Conservation (phyloP, 1,139 yeast species). For the Pichia sp. region DNA sequence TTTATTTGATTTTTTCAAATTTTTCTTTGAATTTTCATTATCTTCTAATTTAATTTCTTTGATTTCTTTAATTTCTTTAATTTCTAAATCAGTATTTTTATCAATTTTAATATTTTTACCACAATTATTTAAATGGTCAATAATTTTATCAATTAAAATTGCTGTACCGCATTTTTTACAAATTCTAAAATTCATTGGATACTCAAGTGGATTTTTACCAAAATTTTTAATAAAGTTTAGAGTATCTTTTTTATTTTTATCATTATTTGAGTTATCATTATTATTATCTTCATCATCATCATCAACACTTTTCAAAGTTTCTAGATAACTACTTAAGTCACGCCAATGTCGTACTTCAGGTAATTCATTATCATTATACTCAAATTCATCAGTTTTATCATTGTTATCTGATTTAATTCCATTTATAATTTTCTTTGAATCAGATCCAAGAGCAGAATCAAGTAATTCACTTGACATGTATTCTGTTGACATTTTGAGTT, state of each 20-base stretch:
- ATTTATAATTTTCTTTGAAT: conserved; percentile 16
- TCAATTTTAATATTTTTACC: conserved; percentile 37
- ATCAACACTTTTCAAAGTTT: conserved; percentile 28
- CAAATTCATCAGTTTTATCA: conserved; percentile 6
- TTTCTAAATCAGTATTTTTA: conserved; percentile 17
- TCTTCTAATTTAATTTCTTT: not conserved
- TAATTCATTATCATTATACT: conserved; percentile 6
- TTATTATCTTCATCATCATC: conserved; percentile 24
- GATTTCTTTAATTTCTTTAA: conserved; percentile 19
- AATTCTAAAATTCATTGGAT: conserved; percentile 47
- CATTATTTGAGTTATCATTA: not conserved
- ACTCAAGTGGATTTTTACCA: conserved; percentile 35
- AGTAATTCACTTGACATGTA: conserved; percentile 15
- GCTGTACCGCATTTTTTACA: conserved; percentile 66
- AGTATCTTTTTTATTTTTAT: too few relatives aligned
- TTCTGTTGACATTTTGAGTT: too few relatives aligned
- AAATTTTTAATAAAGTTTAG: too few relatives aligned
- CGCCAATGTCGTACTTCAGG: conserved; percentile 40
- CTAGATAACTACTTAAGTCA: conserved; percentile 54
- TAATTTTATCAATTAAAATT: conserved; percentile 41
- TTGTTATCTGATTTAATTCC: conserved; percentile 6
- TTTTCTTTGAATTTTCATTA: conserved; percentile 13
- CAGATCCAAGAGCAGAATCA: conserved; percentile 21
- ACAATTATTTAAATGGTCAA: conserved; percentile 43
- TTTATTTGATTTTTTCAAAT: conserved; percentile 17